These are phyloP conservation scores for Diaporthe sp. DNA, from an alignment of 2,329 filamentous ascomycete genomes.

Conservation along the genomic window DNA sequence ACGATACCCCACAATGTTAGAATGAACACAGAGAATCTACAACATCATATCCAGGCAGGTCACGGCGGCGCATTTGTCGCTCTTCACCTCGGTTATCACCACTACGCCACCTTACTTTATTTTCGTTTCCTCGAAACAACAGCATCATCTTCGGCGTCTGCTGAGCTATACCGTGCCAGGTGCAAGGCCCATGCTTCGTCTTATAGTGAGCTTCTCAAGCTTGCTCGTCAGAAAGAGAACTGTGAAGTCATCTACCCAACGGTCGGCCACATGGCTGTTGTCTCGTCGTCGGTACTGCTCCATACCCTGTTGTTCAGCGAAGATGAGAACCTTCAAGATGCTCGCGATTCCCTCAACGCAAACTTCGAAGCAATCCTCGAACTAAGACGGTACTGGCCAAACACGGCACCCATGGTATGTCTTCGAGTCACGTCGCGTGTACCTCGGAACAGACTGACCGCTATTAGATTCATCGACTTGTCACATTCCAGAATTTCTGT, in stretches of 20 bases:
- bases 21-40: background rate
- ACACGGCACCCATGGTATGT: conserved; percentile 10
- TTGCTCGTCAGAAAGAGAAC: background rate
- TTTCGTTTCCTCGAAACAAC: background rate
- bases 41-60: background rate
- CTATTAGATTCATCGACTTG: conserved; percentile 4
- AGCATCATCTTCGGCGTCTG: background rate
- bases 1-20: background rate
- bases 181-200: background rate
- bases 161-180: background rate
- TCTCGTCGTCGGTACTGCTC: background rate
- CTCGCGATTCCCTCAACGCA: background rate
- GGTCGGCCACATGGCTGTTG: conserved; percentile 7
- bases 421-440: background rate
- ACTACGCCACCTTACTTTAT: conserved; percentile 7
- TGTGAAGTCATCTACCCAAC: conserved; percentile 3
- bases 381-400: conserved; percentile 3
- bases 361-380: conserved; percentile 14
- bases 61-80: conserved; percentile 5
- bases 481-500: conserved; percentile 12
- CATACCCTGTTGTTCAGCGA: conserved; percentile 3
- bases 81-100: conserved; percentile 5
- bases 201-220: background rate
- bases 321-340: background rate
- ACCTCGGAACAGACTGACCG: background rate